These are phyloP conservation scores for Podaxis carcinomalis DNA, from an alignment of 768 basidiomycete genomes.

Conservation along the genomic window DNA sequence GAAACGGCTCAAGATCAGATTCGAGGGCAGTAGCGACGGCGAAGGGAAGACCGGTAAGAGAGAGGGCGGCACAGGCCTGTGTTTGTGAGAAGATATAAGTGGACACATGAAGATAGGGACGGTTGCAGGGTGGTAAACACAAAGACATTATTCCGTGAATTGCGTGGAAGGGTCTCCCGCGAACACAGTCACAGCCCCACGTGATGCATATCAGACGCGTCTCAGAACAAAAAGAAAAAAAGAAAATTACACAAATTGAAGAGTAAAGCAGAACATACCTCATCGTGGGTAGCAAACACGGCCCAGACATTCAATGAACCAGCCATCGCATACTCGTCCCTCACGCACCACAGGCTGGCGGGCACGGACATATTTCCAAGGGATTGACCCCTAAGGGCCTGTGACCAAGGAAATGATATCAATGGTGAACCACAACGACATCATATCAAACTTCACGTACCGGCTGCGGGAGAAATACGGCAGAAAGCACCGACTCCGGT, in stretches of 20 bases:
- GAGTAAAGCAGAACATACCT: slow-evolving; percentile 38
- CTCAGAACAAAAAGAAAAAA: neutral
- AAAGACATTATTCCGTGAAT: slow-evolving; percentile 22
- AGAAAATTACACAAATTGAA: slow-evolving; percentile 3
- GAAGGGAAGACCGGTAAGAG: slow-evolving; percentile 43
- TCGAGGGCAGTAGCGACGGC: slow-evolving; percentile 55
- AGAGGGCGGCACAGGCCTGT: slow-evolving; percentile 55
- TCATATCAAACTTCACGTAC: slow-evolving; percentile 23
- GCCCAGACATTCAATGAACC: slow-evolving; percentile 43
- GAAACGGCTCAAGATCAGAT: slow-evolving; percentile 56
- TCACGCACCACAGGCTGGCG: slow-evolving; percentile 45
- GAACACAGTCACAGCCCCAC: slow-evolving; percentile 18
- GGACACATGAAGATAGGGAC: slow-evolving; percentile 11
- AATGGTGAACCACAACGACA: slow-evolving; percentile 13
- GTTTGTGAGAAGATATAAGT: slow-evolving; percentile 3
- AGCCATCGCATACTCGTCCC: slow-evolving; percentile 25
- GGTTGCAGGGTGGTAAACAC: slow-evolving; percentile 3
- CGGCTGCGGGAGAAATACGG: slow-evolving; percentile 34
- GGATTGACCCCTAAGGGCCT: slow-evolving; percentile 14
- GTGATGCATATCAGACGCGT: slow-evolving; percentile 19
- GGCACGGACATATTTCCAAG: slow-evolving; percentile 28
- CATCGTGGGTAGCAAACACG: slow-evolving; percentile 56
- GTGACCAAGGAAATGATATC: slow-evolving; percentile 17
- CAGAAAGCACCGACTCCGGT: slow-evolving; percentile 31
- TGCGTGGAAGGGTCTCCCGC: slow-evolving; percentile 23